A percentile compares a stretch with the other conserved stretches of the same genome.
Conservation (phyloP, 2,329 filamentous ascomycete species). For the Apiospora sp. region DNA sequence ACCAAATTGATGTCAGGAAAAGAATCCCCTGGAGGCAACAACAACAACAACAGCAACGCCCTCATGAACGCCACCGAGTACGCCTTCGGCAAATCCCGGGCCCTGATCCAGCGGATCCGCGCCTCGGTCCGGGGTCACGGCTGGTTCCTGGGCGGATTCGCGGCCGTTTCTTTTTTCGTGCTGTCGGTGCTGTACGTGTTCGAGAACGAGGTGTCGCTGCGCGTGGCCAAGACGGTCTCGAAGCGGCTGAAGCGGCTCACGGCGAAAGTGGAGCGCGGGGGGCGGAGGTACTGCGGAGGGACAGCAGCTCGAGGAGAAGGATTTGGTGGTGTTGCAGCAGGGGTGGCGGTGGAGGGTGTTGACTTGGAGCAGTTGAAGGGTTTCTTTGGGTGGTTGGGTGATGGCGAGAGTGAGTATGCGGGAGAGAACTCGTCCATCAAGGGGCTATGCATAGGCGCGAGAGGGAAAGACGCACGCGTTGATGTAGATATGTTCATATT, state of each 20-base stretch:
- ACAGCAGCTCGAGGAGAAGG: conserved; percentile 50
- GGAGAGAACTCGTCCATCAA: neutral
- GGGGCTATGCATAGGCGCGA: neutral
- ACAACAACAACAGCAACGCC: neutral
- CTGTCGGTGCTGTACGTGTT: conserved; percentile 66
- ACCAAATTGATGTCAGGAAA: too few relatives aligned
- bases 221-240: conserved; percentile 60
- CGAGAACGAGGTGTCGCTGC: conserved; percentile 63
- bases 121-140: conserved; percentile 53
- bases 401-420: neutral
- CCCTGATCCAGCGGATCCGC: conserved; percentile 59
- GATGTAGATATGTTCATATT: neutral
- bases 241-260: conserved; percentile 58
- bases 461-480: neutral
- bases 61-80: conserved; percentile 62
- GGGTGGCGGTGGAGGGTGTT: conserved; percentile 67
- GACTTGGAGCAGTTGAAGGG: conserved; percentile 46
- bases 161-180: conserved; percentile 61
- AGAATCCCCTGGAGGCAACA: too few relatives aligned
- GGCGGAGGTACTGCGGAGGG: conserved; percentile 23
- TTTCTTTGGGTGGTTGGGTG: neutral
- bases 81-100: conserved; percentile 60
- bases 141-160: conserved; percentile 43
- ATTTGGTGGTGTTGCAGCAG: conserved; percentile 54
- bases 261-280: conserved; percentile 55